Conservation (phyloP, 352 stramenopile genomes). For the Peronosclerospora sorghi region DNA sequence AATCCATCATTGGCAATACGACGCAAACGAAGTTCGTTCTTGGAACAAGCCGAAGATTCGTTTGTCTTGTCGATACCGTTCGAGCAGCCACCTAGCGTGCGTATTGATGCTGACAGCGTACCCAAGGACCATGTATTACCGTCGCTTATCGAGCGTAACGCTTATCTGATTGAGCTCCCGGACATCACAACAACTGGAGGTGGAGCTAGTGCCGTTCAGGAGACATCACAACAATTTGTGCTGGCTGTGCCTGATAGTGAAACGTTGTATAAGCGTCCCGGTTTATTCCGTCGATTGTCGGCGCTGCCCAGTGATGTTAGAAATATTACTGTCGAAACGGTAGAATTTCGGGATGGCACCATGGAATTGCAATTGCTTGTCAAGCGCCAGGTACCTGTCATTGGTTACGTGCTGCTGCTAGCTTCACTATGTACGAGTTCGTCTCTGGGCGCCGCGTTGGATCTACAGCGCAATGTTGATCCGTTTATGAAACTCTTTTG, state of each 20-base stretch:
- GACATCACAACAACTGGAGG: slow-evolving; percentile 30
- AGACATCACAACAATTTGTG: slow-evolving; percentile 52
- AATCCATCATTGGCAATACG: slow-evolving; percentile 27
- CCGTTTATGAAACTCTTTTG: slow-evolving; percentile 82
- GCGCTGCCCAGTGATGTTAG: slow-evolving; percentile 59
- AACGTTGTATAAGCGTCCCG: slow-evolving; percentile 40
- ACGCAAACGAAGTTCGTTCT: slow-evolving; percentile 56
- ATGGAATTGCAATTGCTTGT: slow-evolving; percentile 67
- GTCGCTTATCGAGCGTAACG: slow-evolving; percentile 40
- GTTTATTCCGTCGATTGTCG: slow-evolving; percentile 45
- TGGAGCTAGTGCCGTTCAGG: slow-evolving; percentile 12
- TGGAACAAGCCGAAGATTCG: slow-evolving; percentile 58
- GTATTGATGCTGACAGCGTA: slow-evolving; percentile 2
- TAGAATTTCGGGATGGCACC: slow-evolving; percentile 49
- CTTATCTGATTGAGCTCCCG: slow-evolving; percentile 70
- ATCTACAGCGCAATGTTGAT: slow-evolving; percentile 58
- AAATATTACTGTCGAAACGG: slow-evolving; percentile 60
- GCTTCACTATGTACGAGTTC: slow-evolving; percentile 64
- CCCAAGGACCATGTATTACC: slow-evolving; percentile 11
- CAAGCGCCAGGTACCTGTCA: slow-evolving; percentile 57
- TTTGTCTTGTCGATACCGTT: slow-evolving; percentile 78
- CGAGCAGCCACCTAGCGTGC: slow-evolving; percentile 24
- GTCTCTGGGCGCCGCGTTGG: slow-evolving; percentile 59
- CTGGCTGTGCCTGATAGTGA: slow-evolving; percentile 57
- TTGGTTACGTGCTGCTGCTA: slow-evolving; percentile 67